Base-by-base conservation (phyloP, 2,329 filamentous ascomycete species). In the Diaporthe sp. region DNA sequence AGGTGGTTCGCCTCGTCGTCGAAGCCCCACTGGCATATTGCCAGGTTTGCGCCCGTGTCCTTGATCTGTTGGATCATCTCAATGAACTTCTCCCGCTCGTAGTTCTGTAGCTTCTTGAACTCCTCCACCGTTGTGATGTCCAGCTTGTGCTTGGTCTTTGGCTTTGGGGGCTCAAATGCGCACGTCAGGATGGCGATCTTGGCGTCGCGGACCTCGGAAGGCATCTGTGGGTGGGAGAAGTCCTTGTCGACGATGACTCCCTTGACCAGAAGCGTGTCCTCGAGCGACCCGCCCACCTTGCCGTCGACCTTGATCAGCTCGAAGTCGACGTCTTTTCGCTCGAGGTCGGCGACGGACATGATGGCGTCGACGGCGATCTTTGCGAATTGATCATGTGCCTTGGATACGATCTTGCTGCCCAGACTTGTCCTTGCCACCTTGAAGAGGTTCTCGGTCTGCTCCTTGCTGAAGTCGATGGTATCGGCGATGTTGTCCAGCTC, bases 31-130 rank as follows among this genome's bases (percentile, higher is more conserved):
- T 99, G 97, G 86, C 97, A 99, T 81, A 99, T 98, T 77, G 96
- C 97, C 75, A 99, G 90, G 86, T 99, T 99, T 77, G 97, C 97
- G 76, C 97, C 97, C 0, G 96, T 97, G 80, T 94, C 94, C 88
- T 99, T 99, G 88, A 99, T 97, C 85, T 98, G 94, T 82, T 97
- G 90, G 80, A 99, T 98, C 97, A 99, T 99, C 87, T 98, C 96
- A 74, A 94, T 91, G 82, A 99, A 99, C 87, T 98, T 99, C 82
- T 94, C 94, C 80, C 93, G 93, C 86, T 99, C 97, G 86, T 99
- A 99, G 79, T 90, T 94, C 83, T 99, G 97, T 78, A 99, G 87
- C 86, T 97, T 97, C 89, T 97, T 98, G 89, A 98, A 99, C 87
- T 99, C 97, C 79, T 98, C 96, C 10, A 99, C 96, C 55, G 92